Base-by-base conservation (phyloP, 768 basidiomycete genomes). In the Podaxis rugospora region DNA sequence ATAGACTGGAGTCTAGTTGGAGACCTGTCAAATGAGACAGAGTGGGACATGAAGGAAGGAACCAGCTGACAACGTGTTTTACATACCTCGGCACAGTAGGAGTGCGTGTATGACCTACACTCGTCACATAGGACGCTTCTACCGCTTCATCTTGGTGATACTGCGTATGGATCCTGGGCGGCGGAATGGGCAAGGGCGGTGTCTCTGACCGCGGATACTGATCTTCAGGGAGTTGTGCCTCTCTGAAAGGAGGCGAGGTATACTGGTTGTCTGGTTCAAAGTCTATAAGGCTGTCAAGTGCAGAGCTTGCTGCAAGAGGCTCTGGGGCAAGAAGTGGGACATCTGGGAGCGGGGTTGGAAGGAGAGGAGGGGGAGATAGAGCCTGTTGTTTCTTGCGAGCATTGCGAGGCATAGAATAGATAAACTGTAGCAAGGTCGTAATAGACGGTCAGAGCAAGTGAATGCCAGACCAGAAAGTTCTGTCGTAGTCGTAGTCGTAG, bases 231-330 rank as follows among this genome's bases (percentile, higher is more conserved):
- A 67, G 64, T 9, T 57, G 57, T 0, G 72, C 71, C 60, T 70
- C 70, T 32, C 68, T 64, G 62, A 71, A 73, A 9, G 73, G 73
- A 4, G 72, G 72, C 7, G 71, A 72, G 16, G 68, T 65, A 50
- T 68, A 65, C n/a, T 25, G 57, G 25, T 59, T 9, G 40, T 66
- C 11, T 44, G 18, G 6, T n/a, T 44, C 65, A 52, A 69, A 65
- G 53, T 71, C 68, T 59, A 71, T 69, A 23, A 67, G 61, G 4
- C 54, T 57, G 40, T 54, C 54, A 7, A 54, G 59, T 5, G 39
- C 63, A 35, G 57, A 55, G 39, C 52, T 56, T 18, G 46, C 58
- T 16, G 11, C 59, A 53, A 54, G 51, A n/a, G 61, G 23, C 47
- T 57, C 36, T 49, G 18, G 23, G 16, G 40, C 47, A 25, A 14